Evolutionary conservation across 345 rosid genomes (phyloP).

Genomic region (Brassica cretica): DNA sequence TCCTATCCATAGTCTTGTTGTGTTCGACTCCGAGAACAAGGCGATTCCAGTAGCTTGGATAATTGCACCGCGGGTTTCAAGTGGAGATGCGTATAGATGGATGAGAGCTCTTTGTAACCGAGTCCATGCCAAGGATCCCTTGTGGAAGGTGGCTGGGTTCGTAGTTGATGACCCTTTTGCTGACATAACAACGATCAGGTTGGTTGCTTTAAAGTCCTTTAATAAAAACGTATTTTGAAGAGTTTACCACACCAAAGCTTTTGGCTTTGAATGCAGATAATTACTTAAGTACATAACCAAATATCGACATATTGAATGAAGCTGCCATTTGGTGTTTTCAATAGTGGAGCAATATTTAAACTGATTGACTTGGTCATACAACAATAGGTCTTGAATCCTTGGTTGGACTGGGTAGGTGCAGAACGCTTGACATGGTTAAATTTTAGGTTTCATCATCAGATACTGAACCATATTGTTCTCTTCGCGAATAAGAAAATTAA

Average conservation of each 20-base stretch:
- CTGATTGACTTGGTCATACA: neutral
- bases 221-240: neutral
- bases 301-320: neutral
- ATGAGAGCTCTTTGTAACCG: conserved; percentile 92
- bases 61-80: conserved; percentile 65
- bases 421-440: conserved; percentile 8
- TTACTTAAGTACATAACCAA: conserved; percentile 6
- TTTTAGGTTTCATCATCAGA: neutral
- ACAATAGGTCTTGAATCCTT: neutral
- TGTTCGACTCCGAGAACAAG: conserved; percentile 88
- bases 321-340: neutral
- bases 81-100: conserved; percentile 71
- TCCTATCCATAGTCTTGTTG: conserved; percentile 84
- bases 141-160: conserved; percentile 93
- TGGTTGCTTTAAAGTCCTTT: conserved; percentile 8
- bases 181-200: conserved; percentile 77
- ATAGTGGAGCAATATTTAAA: neutral
- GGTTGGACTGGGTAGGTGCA: neutral
- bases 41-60: conserved; percentile 98
- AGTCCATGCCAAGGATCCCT: conserved; percentile 76
- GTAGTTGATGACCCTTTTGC: conserved; percentile 86
- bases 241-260: neutral
- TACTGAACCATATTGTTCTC: conserved; percentile 8
- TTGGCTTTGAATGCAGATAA: neutral
- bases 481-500: neutral